These are phyloP conservation scores for Chrysochromulina parva DNA, from an alignment of 78 protist species.

Conservation along the genomic window DNA sequence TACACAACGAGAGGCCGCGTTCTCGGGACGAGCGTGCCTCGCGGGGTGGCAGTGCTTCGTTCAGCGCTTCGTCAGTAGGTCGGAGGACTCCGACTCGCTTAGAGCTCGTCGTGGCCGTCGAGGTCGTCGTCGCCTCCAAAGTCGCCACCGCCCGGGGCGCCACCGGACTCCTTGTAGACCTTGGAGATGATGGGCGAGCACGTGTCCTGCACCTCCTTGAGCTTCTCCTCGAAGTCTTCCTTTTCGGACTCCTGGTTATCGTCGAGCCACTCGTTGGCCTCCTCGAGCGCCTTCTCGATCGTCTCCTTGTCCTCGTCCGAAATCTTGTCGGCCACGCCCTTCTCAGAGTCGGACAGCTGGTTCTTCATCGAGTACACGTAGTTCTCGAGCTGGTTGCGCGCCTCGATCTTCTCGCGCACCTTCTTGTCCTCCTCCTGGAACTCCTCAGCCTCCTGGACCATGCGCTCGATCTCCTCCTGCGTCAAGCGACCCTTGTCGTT, in stretches of 20 bases:
- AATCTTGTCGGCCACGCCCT: slow-evolving; percentile 87
- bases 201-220: slow-evolving; percentile 83
- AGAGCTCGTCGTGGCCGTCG: slow-evolving; percentile 90
- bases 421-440: slow-evolving; percentile 87
- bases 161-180: slow-evolving; percentile 76
- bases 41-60: too few species aligned
- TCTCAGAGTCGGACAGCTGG: slow-evolving; percentile 73
- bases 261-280: slow-evolving; percentile 91
- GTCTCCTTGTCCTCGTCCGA: slow-evolving; percentile 88
- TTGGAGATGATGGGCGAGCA: slow-evolving; percentile 94
- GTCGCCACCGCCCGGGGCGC: slow-evolving; percentile 67
- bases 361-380: slow-evolving; percentile 74
- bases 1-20: too few species aligned
- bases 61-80: too few species aligned
- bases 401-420: slow-evolving; percentile 75
- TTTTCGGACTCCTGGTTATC: slow-evolving; percentile 78
- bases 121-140: slow-evolving; percentile 63
- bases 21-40: too few species aligned
- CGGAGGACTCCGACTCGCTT: background rate
- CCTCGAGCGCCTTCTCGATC: slow-evolving; percentile 60
- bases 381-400: slow-evolving; percentile 80
- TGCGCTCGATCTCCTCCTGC: slow-evolving; percentile 90
- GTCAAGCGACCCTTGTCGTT: slow-evolving; percentile 92
- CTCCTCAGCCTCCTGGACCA: slow-evolving; percentile 90
- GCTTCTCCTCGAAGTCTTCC: slow-evolving; percentile 93